phyloP scores from a whole-genome alignment of 306 rosid species.

The Coriaria nepalensis region DNA sequence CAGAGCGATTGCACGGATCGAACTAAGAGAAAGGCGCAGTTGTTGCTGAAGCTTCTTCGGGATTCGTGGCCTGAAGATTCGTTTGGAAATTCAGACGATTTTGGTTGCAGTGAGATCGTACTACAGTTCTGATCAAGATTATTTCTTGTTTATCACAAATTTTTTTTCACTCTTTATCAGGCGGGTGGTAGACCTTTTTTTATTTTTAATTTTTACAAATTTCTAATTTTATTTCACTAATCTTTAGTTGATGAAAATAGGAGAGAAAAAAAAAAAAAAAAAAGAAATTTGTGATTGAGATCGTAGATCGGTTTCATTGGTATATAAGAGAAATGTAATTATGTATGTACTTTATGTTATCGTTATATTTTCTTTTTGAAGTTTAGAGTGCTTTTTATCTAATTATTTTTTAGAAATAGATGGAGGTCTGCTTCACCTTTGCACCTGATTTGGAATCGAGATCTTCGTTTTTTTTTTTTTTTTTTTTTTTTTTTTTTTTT shows the following conservation, averaged over 20 bases:
- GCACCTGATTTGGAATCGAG: too few species aligned
- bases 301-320: conserved; percentile 33
- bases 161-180: conserved; percentile 6
- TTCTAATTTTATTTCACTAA: too few species aligned
- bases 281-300: conserved; percentile 5
- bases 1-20: conserved; percentile 91
- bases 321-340: conserved; percentile 32
- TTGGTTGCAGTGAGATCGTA: conserved; percentile 59
- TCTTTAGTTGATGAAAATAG: too few species aligned
- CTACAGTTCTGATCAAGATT: conserved; percentile 25
- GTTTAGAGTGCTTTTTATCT: too few species aligned
- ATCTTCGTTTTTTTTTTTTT: too few species aligned
- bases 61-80: conserved; percentile 96
- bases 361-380: too few species aligned
- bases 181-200: too few species aligned
- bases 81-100: conserved; percentile 69
- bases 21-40: conserved; percentile 86
- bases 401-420: too few species aligned
- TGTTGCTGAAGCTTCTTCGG: conserved; percentile 83
- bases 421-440: too few species aligned
- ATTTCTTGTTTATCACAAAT: neutral
- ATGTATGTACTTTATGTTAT: conserved; percentile 18
- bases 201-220: too few species aligned
- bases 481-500: too few species aligned
- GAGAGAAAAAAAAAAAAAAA: neutral